Conservation (phyloP, 2,329 filamentous ascomycete genomes). For the Monosporascus sp. region DNA sequence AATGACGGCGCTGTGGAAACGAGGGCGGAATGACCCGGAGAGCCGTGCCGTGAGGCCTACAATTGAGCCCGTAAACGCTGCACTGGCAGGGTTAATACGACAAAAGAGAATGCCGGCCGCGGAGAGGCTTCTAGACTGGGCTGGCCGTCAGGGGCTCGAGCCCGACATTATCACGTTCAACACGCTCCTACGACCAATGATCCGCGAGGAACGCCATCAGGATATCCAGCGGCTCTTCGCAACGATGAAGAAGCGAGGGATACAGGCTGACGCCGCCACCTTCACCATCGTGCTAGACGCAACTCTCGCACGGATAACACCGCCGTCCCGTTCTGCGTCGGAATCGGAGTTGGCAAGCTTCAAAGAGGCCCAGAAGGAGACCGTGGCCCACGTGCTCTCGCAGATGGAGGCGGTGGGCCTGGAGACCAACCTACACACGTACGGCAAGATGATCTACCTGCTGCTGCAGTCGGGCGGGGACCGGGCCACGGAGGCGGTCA, state of each 20-base stretch:
- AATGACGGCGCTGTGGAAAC: slow-evolving; percentile 58
- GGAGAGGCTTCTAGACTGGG: slow-evolving; percentile 53
- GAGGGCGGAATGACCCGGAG: slow-evolving; percentile 29
- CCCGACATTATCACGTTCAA: slow-evolving; percentile 62
- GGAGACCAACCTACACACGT: slow-evolving; percentile 56
- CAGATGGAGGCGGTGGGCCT: slow-evolving; percentile 55
- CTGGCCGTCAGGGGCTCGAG: slow-evolving; percentile 46
- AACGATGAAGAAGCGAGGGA: slow-evolving; percentile 51
- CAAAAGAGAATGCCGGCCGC: slow-evolving; percentile 43
- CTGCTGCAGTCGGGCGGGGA: slow-evolving; percentile 43
- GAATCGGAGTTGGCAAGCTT: slow-evolving; percentile 8
- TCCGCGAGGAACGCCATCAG: slow-evolving; percentile 42
- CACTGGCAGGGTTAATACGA: slow-evolving; percentile 57
- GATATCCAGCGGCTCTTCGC: slow-evolving; percentile 49
- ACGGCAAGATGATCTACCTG: slow-evolving; percentile 64
- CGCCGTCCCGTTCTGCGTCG: slow-evolving; percentile 16
- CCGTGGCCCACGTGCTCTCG: slow-evolving; percentile 49
- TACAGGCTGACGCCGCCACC: slow-evolving; percentile 61
- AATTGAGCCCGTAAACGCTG: slow-evolving; percentile 64
- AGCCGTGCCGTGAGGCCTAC: slow-evolving; percentile 49
- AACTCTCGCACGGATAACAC: slow-evolving; percentile 38
- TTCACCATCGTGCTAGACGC: slow-evolving; percentile 68
- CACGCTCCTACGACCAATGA: slow-evolving; percentile 57
- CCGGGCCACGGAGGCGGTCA: slow-evolving; percentile 44
- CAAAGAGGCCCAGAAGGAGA: slow-evolving; percentile 42